A percentile compares a stretch with the other conserved stretches of the same genome.
phyloP scores from a whole-genome alignment of 768 basidiomycete species.

The Podaxis pistillaris region DNA sequence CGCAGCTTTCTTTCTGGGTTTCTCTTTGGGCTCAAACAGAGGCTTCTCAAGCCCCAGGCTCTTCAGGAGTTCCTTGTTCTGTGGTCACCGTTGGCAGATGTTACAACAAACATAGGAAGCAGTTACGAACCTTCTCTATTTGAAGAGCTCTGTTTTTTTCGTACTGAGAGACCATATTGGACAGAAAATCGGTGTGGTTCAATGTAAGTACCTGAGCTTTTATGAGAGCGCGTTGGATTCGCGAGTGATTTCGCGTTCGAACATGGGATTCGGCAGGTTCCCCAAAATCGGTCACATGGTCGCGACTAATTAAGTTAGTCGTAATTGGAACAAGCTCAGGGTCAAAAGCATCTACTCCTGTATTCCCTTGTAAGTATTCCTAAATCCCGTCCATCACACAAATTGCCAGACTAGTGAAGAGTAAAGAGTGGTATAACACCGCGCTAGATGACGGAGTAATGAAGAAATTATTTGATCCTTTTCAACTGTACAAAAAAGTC shows the following conservation, averaged over 20 bases:
- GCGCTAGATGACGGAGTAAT: neutral
- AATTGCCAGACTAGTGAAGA: neutral
- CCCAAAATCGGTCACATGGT: conserved; percentile 4
- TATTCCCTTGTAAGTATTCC: too few relatives aligned
- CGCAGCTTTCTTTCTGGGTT: conserved; percentile 25
- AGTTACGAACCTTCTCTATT: conserved; percentile 26
- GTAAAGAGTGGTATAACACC: neutral
- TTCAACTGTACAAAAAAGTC: conserved; percentile 46
- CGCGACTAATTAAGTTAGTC: conserved; percentile 1
- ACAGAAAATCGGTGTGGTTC: neutral
- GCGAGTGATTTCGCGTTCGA: neutral
- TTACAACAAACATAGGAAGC: neutral
- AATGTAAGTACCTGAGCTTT: neutral
- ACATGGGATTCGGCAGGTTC: neutral
- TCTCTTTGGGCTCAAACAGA: conserved; percentile 46
- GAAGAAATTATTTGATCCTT: conserved; percentile 45
- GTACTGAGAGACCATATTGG: conserved; percentile 28
- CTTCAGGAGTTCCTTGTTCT: conserved; percentile 45
- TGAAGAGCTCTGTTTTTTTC: conserved; percentile 30
- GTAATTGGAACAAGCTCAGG: neutral
- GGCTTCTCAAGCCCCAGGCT: conserved; percentile 47
- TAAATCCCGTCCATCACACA: neutral
- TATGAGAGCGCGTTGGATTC: neutral
- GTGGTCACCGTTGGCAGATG: neutral
- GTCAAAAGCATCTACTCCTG: too few relatives aligned